Percentiles rank a stretch among this genome's conserved stretches.
These are phyloP conservation scores for Eucalyptus coolabah DNA, from an alignment of 345 rosid species.

Conservation along the genomic window DNA sequence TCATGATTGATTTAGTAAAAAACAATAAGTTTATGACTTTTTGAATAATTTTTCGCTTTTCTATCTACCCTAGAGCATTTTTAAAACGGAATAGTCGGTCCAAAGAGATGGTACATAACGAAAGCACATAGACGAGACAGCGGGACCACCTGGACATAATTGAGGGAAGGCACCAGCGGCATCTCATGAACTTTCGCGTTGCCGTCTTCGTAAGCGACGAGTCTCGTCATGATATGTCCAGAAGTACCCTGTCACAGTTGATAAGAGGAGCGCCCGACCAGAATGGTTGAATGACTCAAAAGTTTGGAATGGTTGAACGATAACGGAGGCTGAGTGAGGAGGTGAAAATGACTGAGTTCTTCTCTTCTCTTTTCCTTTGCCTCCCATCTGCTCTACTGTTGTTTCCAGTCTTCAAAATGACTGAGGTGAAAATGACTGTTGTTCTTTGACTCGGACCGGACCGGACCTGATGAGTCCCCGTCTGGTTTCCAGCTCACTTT, in stretches of 20 bases:
- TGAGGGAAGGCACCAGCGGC: neutral
- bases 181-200: neutral
- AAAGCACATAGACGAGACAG: neutral
- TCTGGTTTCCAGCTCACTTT: neutral
- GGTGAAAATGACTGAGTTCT: neutral
- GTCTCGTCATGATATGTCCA: neutral
- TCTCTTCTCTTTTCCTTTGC: too few species aligned
- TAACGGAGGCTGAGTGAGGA: neutral
- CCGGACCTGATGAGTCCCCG: neutral
- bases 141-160: neutral
- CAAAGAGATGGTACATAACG: neutral
- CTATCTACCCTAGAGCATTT: neutral
- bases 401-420: too few species aligned
- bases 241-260: neutral
- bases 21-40: rapidly evolving
- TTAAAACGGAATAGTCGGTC: neutral
- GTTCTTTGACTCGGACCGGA: too few species aligned
- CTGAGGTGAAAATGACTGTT: too few species aligned
- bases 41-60: too few species aligned
- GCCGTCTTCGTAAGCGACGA: neutral
- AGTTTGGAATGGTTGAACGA: neutral
- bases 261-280: neutral
- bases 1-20: rapidly evolving
- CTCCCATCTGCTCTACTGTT: too few species aligned
- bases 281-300: too few species aligned